Evolutionary conservation across 257 asterid genomes (phyloP).

Genomic region (Solanum appendiculatum): DNA sequence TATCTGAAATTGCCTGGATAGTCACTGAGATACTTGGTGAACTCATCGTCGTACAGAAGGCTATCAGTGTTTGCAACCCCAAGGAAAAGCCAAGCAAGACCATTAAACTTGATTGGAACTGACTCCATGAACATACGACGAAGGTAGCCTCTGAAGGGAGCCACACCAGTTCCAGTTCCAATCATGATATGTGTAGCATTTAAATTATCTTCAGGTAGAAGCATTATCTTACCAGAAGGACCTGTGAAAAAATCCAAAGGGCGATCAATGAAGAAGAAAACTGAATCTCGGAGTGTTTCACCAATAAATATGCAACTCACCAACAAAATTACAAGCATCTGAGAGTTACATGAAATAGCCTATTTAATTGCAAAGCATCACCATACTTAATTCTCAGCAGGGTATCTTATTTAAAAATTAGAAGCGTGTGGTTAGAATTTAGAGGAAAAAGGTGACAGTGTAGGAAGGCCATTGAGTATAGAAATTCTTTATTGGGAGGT

Average conservation of each 20-base stretch:
- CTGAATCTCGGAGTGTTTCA: background rate
- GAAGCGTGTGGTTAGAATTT: background rate
- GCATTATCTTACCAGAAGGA: slow-evolving; percentile 97
- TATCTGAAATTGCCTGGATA: slow-evolving; percentile 73
- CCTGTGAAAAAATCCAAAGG: slow-evolving; percentile 28
- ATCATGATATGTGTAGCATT: slow-evolving; percentile 92
- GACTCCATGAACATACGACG: slow-evolving; percentile 94
- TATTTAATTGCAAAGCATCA: background rate
- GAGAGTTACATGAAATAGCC: background rate
- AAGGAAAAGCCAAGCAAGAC: slow-evolving; percentile 96
- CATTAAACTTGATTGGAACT: slow-evolving; percentile 65
- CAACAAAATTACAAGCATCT: background rate
- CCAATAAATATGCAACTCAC: background rate
- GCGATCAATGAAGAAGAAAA: background rate
- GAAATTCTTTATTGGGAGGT: background rate
- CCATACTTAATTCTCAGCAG: background rate
- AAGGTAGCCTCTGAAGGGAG: slow-evolving; percentile 88
- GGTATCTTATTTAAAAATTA: background rate
- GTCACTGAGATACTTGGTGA: slow-evolving; percentile 60
- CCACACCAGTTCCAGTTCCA: slow-evolving; percentile 95
- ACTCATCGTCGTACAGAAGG: slow-evolving; percentile 78
- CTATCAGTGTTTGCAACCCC: slow-evolving; percentile 90
- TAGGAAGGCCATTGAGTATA: background rate
- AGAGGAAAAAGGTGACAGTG: background rate
- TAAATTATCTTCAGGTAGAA: slow-evolving; percentile 80